Base-by-base conservation (phyloP, 192 early-diverging fungal species). In the Thoreauomyces humboldtii region DNA sequence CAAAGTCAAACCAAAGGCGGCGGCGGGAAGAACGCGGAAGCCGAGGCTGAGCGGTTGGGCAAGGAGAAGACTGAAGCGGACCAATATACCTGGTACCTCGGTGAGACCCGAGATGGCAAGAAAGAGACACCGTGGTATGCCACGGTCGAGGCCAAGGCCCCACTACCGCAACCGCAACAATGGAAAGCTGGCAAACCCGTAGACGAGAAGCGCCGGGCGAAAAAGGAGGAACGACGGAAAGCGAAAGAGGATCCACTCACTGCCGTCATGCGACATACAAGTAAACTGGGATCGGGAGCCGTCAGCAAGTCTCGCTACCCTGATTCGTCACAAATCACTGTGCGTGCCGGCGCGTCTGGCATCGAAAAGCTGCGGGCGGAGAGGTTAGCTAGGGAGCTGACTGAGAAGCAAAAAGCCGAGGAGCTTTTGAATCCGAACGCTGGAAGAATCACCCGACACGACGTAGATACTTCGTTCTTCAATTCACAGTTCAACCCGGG, bases 71-170 rank as follows among this genome's bases (percentile, higher is more conserved):
- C 86, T 45, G 74, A 74, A 67, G 80, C 87, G 35, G 73, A 76
- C 27, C 68, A 84, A 22, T 76, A 76, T 44, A 87, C 87, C 4
- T 86, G 81, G 86, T 87, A 88, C 72, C 70, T 89, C n/a, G 88
- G 71, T 7, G 62, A 69, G 22, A 70, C 64, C 7, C 38, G 25
- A 14, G 73, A 70, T 32, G 70, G 55, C 29, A 69, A 68, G 27
- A 58, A 65, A 28, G 61, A 35, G 11, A 51, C 36, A 19, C 70
- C 70, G 33, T 76, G 74, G 74, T 75, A 75, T 43, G 69, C 69
- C 6, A 38, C 61, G n/a, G 41, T 56, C 24, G 69, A 70, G 33
- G 33, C 47, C 50, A 42, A 34, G 12, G 52, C 63, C n/a, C 17
- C 51, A n/a, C 52, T 41, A 6, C 56, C 24, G 5, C 1, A 37